Evolutionary conservation across 768 basidiomycete species (phyloP).

Genomic region (Lactifluus hygrophoroides): DNA sequence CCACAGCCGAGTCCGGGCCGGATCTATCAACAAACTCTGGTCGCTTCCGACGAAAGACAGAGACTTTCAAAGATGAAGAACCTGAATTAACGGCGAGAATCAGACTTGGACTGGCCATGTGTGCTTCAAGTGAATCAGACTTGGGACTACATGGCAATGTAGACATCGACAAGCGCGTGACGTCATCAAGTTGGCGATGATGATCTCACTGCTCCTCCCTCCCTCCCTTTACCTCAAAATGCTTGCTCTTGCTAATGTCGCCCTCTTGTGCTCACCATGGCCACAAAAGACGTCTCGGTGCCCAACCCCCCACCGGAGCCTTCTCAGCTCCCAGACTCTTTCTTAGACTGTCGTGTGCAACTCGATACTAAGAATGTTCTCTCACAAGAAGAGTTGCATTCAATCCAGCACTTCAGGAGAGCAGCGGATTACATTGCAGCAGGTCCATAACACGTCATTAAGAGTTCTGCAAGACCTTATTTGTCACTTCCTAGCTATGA

Average conservation of each 20-base stretch:
- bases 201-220: not conserved
- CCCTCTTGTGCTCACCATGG: too few species aligned
- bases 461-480: not conserved
- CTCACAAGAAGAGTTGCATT: constrained; percentile 40
- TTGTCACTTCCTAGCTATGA: constrained; percentile 55
- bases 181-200: too few species aligned
- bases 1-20: constrained; percentile 26
- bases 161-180: too few species aligned
- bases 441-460: constrained; percentile 32
- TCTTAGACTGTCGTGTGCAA: constrained; percentile 42
- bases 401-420: constrained; percentile 45
- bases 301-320: constrained; percentile 64
- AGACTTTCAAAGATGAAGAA: constrained; percentile 80
- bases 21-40: not conserved
- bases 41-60: constrained; percentile 41
- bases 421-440: constrained; percentile 66
- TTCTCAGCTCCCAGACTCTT: constrained; percentile 53
- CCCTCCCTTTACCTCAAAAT: too few species aligned
- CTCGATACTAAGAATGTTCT: constrained; percentile 43
- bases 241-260: too few species aligned
- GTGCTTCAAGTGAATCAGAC: too few species aligned
- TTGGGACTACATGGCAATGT: too few species aligned
- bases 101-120: constrained; percentile 27
- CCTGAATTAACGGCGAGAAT: constrained; percentile 74
- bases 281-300: constrained; percentile 29